phyloP scores from a whole-genome alignment of 306 rosid species.

The Acacia crassicarpa region DNA sequence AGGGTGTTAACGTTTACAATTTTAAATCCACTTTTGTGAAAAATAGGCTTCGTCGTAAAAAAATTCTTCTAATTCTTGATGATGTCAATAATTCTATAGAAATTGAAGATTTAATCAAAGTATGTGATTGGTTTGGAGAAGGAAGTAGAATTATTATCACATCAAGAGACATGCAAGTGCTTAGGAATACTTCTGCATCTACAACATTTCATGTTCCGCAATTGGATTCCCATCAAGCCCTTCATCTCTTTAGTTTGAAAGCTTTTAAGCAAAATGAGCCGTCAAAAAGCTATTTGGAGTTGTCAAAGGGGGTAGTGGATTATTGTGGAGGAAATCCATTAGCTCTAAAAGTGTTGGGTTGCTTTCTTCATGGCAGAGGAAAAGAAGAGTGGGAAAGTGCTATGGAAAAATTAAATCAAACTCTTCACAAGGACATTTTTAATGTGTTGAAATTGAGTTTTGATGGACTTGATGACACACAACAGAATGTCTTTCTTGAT shows the following conservation, averaged over 20 bases:
- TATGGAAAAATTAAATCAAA: too few species aligned
- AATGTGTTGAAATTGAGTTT: too few species aligned
- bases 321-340: conserved; percentile 21
- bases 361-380: background rate
- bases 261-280: background rate
- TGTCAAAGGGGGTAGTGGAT: background rate
- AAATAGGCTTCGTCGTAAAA: background rate
- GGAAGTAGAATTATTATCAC: conserved; percentile 26
- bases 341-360: conserved; percentile 21
- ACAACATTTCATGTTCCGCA: background rate
- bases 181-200: background rate
- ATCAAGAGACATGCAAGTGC: background rate
- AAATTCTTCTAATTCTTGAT: conserved; percentile 24
- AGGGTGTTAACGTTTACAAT: background rate
- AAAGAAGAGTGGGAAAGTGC: background rate
- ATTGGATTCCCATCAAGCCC: background rate
- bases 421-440: too few species aligned
- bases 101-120: background rate
- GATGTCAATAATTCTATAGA: background rate
- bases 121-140: background rate
- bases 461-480: too few species aligned
- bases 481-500: too few species aligned
- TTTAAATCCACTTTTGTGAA: background rate
- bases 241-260: conserved; percentile 21
- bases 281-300: background rate